Base-by-base conservation (phyloP, 176 grass and related monocot species). In the Carex cristatella region DNA sequence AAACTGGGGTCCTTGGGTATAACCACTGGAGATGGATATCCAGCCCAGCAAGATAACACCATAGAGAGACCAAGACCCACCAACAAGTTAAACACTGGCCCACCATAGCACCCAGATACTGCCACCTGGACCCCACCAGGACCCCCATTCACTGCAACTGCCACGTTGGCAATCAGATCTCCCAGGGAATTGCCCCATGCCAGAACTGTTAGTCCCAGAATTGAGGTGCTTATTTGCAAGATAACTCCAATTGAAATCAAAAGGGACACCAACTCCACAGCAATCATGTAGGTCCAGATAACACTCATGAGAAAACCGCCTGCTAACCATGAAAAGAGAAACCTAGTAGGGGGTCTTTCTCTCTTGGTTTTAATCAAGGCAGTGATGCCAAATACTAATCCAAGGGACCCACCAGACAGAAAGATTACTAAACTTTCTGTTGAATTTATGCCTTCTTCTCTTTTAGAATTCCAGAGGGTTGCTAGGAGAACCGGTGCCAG, bases 121-220 rank as follows among this genome's bases (percentile, higher is more conserved):
- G 91, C 91, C 81, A 87, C 70, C 78, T 97, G 94, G 11, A 65
- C 84, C 40, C 85, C 91, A 63, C 63, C 72, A 27, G 54, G 23
- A 7, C 87, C 65, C 40, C 81, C 87, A 30, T 72, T 71, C 72
- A 83, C 9, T 30, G 94, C 94, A 66, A 97, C 86, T 19, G 87
- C 86, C 71, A 90, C 62, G 87, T 91, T 89, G 1, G 94, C 37
- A n/a, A 92, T 63, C 7, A 97, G 81, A 65, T 94, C 91, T 14
- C 90, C 90, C 15, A 97, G 12, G 5, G 94, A 97, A 79, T 97
- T 94, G 5, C 94, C 91, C 91, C 91, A 97, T 9, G 94, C 91
- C 0, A 94, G 90, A 37, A 97, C 84, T 1, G 94, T 94, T 0
- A 94, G 61, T 27, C 91, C 91, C n/a, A 97, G 71, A n/a, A 91